Conservation (phyloP, 345 rosid species). For the Hibiscus trionum region DNA sequence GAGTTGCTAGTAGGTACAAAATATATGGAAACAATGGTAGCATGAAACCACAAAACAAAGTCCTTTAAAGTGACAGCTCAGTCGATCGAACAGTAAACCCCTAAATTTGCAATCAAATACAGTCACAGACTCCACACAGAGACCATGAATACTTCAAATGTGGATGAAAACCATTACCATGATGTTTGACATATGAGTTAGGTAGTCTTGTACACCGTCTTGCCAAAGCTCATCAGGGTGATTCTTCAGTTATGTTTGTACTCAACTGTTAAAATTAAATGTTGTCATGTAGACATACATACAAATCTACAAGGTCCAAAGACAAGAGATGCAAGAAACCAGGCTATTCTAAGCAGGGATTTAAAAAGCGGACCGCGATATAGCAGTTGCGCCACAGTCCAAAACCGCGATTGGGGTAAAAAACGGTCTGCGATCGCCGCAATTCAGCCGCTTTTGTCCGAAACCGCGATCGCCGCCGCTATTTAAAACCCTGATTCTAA, state of each 20-base stretch:
- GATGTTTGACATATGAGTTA: conserved; percentile 66
- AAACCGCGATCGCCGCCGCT: no score
- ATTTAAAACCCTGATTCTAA: no score
- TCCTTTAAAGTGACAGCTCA: not conserved
- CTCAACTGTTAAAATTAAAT: conserved; percentile 56
- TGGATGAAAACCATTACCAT: conserved; percentile 36
- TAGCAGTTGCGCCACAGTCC: no score
- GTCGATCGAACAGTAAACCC: not conserved
- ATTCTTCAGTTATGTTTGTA: conserved; percentile 80
- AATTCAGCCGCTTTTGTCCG: no score
- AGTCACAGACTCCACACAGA: not conserved
- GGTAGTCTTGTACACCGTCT: conserved; percentile 75
- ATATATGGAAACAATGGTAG: not conserved
- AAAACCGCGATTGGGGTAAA: no score
- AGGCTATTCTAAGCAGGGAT: not conserved
- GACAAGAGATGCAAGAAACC: not conserved
- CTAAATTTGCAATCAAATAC: not conserved
- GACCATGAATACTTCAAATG: not conserved
- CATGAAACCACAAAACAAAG: not conserved
- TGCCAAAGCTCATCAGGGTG: conserved; percentile 99
- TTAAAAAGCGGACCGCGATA: no score
- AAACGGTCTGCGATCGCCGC: no score
- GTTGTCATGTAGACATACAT: not conserved
- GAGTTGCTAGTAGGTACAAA: not conserved
- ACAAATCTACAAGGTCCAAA: not conserved